A percentile compares a stretch with the other conserved stretches of the same genome.
Evolutionary conservation across 2,329 filamentous ascomycete genomes (phyloP).

Genomic region (Xylaria sp.): DNA sequence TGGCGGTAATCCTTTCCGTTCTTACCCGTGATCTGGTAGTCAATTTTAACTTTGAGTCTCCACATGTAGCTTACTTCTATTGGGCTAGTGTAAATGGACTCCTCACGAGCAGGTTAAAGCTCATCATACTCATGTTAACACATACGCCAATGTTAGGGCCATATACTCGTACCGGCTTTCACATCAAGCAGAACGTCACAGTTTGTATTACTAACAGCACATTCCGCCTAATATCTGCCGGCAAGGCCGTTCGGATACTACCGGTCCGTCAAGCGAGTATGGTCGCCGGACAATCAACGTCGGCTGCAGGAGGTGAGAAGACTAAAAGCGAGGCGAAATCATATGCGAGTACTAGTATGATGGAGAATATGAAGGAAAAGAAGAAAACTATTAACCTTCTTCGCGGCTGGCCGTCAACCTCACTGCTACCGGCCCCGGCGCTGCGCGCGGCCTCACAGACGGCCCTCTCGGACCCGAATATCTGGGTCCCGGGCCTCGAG

Average conservation of each 20-base stretch:
- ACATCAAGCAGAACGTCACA: constrained; percentile 2
- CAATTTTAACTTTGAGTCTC: constrained; percentile 11
- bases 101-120: background rate
- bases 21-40: background rate
- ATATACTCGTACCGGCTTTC: background rate
- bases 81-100: background rate
- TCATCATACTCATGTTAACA: background rate
- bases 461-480: constrained; percentile 68
- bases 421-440: constrained; percentile 72
- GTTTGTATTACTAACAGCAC: background rate
- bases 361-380: constrained; percentile 7
- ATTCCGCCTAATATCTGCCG: constrained; percentile 6
- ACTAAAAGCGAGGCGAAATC: background rate
- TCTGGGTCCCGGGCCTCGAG: constrained; percentile 73
- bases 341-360: background rate
- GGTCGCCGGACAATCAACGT: constrained; percentile 12
- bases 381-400: constrained; percentile 70
- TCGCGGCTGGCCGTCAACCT: constrained; percentile 73
- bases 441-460: constrained; percentile 70
- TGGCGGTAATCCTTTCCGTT: background rate
- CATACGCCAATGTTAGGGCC: constrained; percentile 1
- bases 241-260: background rate
- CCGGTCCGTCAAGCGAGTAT: background rate
- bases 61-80: constrained; percentile 3
- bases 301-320: background rate